These are phyloP conservation scores for Penicillium paradoxum DNA, from an alignment of 495 filamentous ascomycete species.

Conservation along the genomic window DNA sequence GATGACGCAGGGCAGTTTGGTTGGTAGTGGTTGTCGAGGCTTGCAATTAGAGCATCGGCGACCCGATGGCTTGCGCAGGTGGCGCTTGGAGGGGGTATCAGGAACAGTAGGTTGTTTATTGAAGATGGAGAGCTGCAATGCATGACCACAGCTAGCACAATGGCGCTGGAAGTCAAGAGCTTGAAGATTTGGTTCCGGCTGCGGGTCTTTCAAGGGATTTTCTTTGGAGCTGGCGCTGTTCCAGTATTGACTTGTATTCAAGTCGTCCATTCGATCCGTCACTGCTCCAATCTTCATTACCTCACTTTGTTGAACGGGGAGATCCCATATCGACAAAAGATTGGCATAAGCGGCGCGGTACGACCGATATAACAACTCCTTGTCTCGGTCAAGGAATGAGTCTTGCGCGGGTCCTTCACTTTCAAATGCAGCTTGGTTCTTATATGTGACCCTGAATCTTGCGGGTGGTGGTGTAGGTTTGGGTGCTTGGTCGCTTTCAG, in stretches of 20 bases:
- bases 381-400: constrained; percentile 63
- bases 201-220: constrained; percentile 20
- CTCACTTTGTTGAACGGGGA: constrained; percentile 69
- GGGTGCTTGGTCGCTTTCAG: constrained; percentile 38
- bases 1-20: constrained; percentile 41
- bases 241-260: constrained; percentile 20
- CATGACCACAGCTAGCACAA: constrained; percentile 41
- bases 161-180: constrained; percentile 42
- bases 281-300: constrained; percentile 66
- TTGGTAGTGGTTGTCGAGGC: constrained; percentile 34
- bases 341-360: constrained; percentile 81
- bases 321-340: constrained; percentile 75
- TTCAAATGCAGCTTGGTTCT: constrained; percentile 74
- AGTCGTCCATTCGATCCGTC: constrained; percentile 11
- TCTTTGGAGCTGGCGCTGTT: constrained; percentile 19
- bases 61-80: constrained; percentile 13
- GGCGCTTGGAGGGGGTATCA: constrained; percentile 21
- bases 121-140: constrained; percentile 40
- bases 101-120: constrained; percentile 14
- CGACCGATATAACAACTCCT: constrained; percentile 54
- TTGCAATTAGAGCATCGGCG: constrained; percentile 35
- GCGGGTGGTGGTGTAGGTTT: constrained; percentile 24
- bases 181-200: constrained; percentile 7
- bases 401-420: constrained; percentile 65
- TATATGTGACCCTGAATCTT: constrained; percentile 58